Base-by-base conservation (phyloP, 805 yeast species). In the Yarrowia deformans region DNA sequence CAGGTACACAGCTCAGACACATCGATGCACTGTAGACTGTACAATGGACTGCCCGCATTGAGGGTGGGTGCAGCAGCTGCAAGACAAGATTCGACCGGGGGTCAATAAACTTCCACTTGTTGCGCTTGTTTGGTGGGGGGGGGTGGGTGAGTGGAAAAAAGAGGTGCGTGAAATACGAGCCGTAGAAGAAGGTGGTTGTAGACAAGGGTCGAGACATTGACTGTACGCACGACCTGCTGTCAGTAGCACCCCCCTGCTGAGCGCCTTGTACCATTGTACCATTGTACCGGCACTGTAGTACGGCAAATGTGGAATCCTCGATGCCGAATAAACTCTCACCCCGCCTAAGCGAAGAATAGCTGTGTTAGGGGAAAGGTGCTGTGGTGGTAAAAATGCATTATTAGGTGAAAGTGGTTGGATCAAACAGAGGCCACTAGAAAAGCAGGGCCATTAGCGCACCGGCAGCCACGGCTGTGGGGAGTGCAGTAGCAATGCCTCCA, bases 71-170 rank as follows among this genome's bases (percentile, higher is more conserved):
- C 56, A 52, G 56, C 56, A 52, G 35, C 42, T 52, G 56, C 56
- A 35, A 52, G 56, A 52, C 42, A 54, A 54, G 60, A 40, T 40
- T 55, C 19, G 61, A 55, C 61, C 61, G 46, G 61, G 60, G 61
- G 61, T 55, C 12, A 23, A 23, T 40, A 55, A 40, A 14, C 46
- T 55, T 55, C n/a, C 19, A 18, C 37, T 16, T 16, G 14, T n/a
- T 48, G 29, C 29, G 4, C 29, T 23, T 23, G 29, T 23, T 23
- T 23, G 54, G 55, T 50, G 55, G 55, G 52, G 50, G 34, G 1
- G 45, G 37, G 54, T 49, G 54, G 54, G 54, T 14, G n/a, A 23
- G 34, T 13, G 16, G 32, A 46, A 19, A 19, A 18, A 45, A 45
- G 23, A 45, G 7, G 12, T 18, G 56, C 18, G 56, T 35, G 42